Evolutionary conservation across 805 yeast genomes (phyloP), one percentile per base, ranked within the genome.

Genomic region (Priceomyces melissophilus): DNA sequence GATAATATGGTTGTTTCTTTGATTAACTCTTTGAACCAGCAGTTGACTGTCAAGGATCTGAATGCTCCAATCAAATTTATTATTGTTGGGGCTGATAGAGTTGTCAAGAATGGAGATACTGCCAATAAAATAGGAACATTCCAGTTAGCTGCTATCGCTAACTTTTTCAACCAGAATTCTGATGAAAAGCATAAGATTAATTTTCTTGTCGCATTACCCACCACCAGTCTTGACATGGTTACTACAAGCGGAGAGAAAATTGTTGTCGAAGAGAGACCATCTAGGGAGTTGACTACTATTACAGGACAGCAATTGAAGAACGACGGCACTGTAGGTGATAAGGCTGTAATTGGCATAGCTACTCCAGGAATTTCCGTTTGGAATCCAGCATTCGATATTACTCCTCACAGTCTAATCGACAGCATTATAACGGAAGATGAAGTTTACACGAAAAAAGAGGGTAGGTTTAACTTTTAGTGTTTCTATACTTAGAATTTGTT

Each of bases 331-430:
- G 44, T 62, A 41, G 67, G 72, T 41, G 58, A 63, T 33, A 55
- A 69, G 43, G 25, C 75, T 1, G 80, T 80, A 13, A 84, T 89
- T 10, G 84, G 86, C 30, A 76, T 84, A 43, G 96, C 96, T 1
- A 93, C 98, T 3, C 84, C 85, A 2, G 85, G 84, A 0, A 83
- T 90, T 26, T 67, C 73, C 3, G 96, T 89, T 2, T 91, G 97
- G 97, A 93, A 93, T 55, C 99, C 99, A 1, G 84, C 97, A 0
- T 91, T 91, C 55, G 99, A 91, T 57, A 88, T 93, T 11, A 88
- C 98, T 3, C 96, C 96, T 0, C 81, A 82, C 53, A 75, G 73
- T 34, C 66, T 84, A 30, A 89, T 91, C 40, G 96, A 89, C 57
- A 86, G 88, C 44, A 88, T 93, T 44, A 87, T 91, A 28, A 91